A percentile compares a stretch with the other conserved stretches of the same genome.
Conservation (phyloP, 108 stramenopile species). For the Parietichytrium sp. region DNA sequence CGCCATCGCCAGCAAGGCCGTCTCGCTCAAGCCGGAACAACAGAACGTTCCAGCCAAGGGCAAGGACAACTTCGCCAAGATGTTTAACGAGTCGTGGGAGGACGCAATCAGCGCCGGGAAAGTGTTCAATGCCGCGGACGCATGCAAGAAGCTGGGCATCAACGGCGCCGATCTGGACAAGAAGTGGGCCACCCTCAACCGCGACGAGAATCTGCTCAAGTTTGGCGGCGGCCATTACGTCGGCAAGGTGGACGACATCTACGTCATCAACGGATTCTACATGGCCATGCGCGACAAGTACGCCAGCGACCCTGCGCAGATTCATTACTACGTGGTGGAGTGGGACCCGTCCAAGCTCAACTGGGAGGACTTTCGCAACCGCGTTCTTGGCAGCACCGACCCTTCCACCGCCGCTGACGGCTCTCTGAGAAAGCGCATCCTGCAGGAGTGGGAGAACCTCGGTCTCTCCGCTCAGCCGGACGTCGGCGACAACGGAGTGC, state of each 20-base stretch:
- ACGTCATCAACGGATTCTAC: slow-evolving; percentile 92
- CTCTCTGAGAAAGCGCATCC: slow-evolving; percentile 73
- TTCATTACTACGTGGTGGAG: slow-evolving; percentile 83
- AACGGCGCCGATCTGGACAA: slow-evolving; percentile 70
- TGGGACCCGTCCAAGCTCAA: slow-evolving; percentile 72
- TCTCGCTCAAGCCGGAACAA: slow-evolving; percentile 72
- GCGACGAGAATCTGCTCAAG: slow-evolving; percentile 72
- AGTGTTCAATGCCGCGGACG: slow-evolving; percentile 82
- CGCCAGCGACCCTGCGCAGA: slow-evolving; percentile 68
- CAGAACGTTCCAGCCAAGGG: slow-evolving; percentile 74
- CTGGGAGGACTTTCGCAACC: slow-evolving; percentile 78
- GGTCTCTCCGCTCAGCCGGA: slow-evolving; percentile 73
- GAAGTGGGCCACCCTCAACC: slow-evolving; percentile 63
- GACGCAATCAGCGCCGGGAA: slow-evolving; percentile 72
- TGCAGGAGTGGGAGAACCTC: slow-evolving; percentile 63
- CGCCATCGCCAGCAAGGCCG: slow-evolving; percentile 88
- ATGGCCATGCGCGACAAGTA: slow-evolving; percentile 83
- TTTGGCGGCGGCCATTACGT: slow-evolving; percentile 93
- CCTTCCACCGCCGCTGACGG: slow-evolving; percentile 73
- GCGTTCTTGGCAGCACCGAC: slow-evolving; percentile 79
- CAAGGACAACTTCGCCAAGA: slow-evolving; percentile 71
- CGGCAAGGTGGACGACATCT: slow-evolving; percentile 66
- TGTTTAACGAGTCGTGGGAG: slow-evolving; percentile 80
- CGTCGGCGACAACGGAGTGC: slow-evolving; percentile 88
- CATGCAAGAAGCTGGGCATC: slow-evolving; percentile 75